Evolutionary conservation across 2,329 filamentous ascomycete species (phyloP).

Genomic region (Clathrospora elynae): DNA sequence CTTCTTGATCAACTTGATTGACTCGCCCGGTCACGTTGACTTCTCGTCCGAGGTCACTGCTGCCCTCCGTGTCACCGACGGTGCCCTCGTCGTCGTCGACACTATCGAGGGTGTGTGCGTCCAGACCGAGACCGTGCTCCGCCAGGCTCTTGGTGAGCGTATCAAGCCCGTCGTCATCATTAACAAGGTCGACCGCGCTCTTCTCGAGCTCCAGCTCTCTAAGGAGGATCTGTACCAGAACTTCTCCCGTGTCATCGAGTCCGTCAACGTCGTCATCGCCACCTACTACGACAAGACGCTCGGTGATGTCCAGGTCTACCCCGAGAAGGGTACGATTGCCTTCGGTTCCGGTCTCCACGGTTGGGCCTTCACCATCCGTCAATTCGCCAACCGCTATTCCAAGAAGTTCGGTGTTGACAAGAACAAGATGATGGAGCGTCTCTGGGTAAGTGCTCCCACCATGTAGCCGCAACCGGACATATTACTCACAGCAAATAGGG

Average conservation of each 20-base stretch:
- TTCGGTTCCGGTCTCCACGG: slow-evolving; percentile 99
- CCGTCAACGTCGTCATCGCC: slow-evolving; percentile 99
- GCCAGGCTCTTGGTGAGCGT: slow-evolving; percentile 98
- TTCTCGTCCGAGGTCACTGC: slow-evolving; percentile 99
- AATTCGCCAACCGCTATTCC: slow-evolving; percentile 93
- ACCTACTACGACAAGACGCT: slow-evolving; percentile 97
- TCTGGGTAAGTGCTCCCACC: slow-evolving; percentile 71
- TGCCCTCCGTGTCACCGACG: slow-evolving; percentile 98
- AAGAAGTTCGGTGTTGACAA: slow-evolving; percentile 99
- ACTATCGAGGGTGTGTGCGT: slow-evolving; percentile 99
- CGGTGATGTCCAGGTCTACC: slow-evolving; percentile 98
- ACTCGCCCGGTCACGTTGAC: slow-evolving; percentile 99
- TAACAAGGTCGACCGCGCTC: slow-evolving; percentile 99
- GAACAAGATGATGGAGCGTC: slow-evolving; percentile 99
- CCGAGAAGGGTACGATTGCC: slow-evolving; percentile 94
- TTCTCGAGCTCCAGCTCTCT: slow-evolving; percentile 96
- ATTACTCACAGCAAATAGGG: slow-evolving; percentile 57
- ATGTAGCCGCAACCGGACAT: slow-evolving; percentile 11
- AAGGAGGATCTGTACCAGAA: slow-evolving; percentile 99
- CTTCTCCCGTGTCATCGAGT: slow-evolving; percentile 99
- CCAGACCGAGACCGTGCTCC: slow-evolving; percentile 99
- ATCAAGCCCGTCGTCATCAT: slow-evolving; percentile 99
- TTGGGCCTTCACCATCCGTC: slow-evolving; percentile 99
- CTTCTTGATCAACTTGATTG: slow-evolving; percentile 99
- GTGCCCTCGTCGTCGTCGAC: slow-evolving; percentile 99